These are phyloP conservation scores for Neonectria hederae DNA, from an alignment of 2,329 filamentous ascomycete genomes.

Conservation along the genomic window DNA sequence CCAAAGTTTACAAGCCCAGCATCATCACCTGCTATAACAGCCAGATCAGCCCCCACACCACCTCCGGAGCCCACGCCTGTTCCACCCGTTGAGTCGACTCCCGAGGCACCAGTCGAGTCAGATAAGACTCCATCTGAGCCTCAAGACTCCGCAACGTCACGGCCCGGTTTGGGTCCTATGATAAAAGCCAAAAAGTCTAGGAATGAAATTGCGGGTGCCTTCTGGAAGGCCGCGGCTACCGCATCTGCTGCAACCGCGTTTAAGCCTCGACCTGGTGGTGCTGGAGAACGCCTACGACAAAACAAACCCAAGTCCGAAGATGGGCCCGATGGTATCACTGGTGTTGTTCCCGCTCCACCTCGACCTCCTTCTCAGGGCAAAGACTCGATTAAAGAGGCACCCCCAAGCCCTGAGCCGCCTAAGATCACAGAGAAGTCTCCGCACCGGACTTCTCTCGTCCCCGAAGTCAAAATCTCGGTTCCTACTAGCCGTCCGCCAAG, in stretches of 20 bases:
- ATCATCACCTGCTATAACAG: constrained; percentile 23
- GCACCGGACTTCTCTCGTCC: constrained; percentile 53
- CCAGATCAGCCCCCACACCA: constrained; percentile 41
- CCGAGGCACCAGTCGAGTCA: constrained; percentile 21
- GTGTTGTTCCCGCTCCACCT: constrained; percentile 83
- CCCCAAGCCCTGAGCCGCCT: constrained; percentile 13
- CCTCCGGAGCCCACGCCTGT: constrained; percentile 39
- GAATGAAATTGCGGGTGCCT: constrained; percentile 76
- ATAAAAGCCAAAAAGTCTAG: constrained; percentile 81
- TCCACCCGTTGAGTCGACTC: constrained; percentile 18
- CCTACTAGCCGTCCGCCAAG: constrained; percentile 55
- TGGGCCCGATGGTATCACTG: constrained; percentile 88
- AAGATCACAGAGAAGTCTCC: constrained; percentile 44
- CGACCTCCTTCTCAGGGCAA: constrained; percentile 45
- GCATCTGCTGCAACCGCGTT: constrained; percentile 67
- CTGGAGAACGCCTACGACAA: constrained; percentile 79
- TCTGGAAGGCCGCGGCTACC: constrained; percentile 76
- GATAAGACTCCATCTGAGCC: constrained; percentile 34
- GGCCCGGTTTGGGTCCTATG: constrained; percentile 77
- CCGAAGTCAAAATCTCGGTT: constrained; percentile 68
- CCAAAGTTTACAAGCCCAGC: constrained; percentile 39
- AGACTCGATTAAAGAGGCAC: neutral
- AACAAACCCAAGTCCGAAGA: constrained; percentile 66
- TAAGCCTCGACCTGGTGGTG: constrained; percentile 88
- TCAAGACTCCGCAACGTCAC: constrained; percentile 27